phyloP scores from a whole-genome alignment of 345 rosid genomes.

The Garcia nutans region DNA sequence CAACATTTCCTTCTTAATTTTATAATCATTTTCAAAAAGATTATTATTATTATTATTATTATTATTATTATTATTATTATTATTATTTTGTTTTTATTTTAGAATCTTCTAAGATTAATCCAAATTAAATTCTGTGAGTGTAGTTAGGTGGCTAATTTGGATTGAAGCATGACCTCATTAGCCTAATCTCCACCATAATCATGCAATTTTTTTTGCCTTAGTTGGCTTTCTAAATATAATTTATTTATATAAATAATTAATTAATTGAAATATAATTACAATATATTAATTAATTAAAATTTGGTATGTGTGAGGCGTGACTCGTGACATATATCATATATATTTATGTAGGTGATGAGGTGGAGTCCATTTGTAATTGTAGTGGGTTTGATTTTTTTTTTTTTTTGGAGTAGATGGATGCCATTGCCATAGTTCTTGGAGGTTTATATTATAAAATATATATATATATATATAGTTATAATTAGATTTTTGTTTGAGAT shows the following conservation, averaged over 20 bases:
- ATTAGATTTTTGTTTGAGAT: too few relatives aligned
- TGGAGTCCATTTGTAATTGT: slow-evolving; percentile 16
- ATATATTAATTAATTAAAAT: too few relatives aligned
- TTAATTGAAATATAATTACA: too few relatives aligned
- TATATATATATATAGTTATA: too few relatives aligned
- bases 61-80: too few relatives aligned
- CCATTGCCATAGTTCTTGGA: slow-evolving; percentile 3
- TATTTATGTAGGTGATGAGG: neutral
- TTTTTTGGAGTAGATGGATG: neutral
- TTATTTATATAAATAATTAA: too few relatives aligned
- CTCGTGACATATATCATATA: neutral
- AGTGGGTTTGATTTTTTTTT: neutral
- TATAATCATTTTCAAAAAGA: neutral
- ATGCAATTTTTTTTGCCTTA: neutral
- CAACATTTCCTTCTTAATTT: neutral
- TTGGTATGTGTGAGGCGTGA: neutral
- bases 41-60: neutral
- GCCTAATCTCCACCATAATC: neutral
- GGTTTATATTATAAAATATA: neutral
- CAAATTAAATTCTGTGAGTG: neutral
- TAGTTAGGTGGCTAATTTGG: slow-evolving; percentile 29
- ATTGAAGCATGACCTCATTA: slow-evolving; percentile 16
- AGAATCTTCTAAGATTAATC: neutral
- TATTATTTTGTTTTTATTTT: neutral
- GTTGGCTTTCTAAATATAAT: neutral